These are phyloP conservation scores for Eucalyptus leucophloia DNA, from an alignment of 345 rosid genomes.

Conservation along the genomic window DNA sequence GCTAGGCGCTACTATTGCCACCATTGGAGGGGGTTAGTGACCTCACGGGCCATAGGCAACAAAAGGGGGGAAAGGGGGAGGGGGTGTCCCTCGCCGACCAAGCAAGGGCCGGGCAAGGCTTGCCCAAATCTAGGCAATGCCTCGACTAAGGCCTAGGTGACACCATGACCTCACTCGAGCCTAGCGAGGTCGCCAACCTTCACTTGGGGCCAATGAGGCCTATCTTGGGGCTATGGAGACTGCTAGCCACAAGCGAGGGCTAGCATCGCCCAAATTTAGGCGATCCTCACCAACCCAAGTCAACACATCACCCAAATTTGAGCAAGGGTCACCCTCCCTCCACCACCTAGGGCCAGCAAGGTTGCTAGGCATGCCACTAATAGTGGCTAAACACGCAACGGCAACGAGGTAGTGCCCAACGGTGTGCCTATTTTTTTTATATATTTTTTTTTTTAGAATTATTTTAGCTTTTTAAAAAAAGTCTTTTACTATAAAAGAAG, in stretches of 20 bases:
- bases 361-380: too few species aligned
- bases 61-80: fast-evolving
- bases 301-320: fast-evolving
- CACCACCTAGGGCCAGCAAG: fast-evolving
- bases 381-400: fast-evolving
- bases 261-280: fast-evolving
- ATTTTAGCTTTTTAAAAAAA: too few species aligned
- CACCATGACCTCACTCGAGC: fast-evolving
- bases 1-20: fast-evolving
- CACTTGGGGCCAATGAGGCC: fast-evolving
- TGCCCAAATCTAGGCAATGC: too few species aligned
- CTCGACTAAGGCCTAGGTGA: too few species aligned
- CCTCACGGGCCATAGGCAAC: fast-evolving
- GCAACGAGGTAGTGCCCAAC: too few species aligned
- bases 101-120: fast-evolving
- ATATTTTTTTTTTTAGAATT: too few species aligned
- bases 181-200: fast-evolving
- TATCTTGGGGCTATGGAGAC: too few species aligned
- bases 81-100: fast-evolving
- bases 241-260: fast-evolving
- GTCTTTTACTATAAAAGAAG: too few species aligned
- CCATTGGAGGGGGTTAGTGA: fast-evolving
- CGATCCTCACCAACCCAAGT: fast-evolving
- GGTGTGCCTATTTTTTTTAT: too few species aligned
- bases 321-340: too few species aligned